phyloP scores from a whole-genome alignment of 2,329 filamentous ascomycete species.

The Cadophora luteo-olivacea region DNA sequence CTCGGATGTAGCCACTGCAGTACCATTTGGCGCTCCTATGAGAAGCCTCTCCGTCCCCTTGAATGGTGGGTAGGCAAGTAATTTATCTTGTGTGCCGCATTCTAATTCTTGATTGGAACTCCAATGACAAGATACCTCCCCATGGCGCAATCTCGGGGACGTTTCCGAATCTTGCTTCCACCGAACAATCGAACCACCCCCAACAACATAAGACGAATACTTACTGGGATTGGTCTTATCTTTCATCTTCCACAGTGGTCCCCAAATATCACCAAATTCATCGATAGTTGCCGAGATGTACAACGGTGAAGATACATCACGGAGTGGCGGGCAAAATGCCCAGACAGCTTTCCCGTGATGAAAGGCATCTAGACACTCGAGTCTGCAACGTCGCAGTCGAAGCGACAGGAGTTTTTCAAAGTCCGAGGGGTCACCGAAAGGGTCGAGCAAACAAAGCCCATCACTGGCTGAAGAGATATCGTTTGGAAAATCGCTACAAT shows the following conservation, averaged over 20 bases:
- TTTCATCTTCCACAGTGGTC: conserved; percentile 23
- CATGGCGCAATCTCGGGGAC: neutral
- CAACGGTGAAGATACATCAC: neutral
- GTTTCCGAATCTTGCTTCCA: neutral
- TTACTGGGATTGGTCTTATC: neutral
- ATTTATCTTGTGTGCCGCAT: neutral
- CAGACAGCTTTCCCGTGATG: conserved; percentile 20
- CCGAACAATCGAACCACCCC: conserved; percentile 20
- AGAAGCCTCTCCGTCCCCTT: conserved; percentile 18
- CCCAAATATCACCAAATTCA: conserved; percentile 26
- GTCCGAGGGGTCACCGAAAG: neutral
- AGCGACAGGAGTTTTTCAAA: neutral
- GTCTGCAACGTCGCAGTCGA: neutral
- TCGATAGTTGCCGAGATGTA: conserved; percentile 25
- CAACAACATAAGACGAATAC: conserved; percentile 15
- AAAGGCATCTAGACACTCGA: conserved; percentile 22
- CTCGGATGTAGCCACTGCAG: neutral
- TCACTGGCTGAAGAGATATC: neutral
- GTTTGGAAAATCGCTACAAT: conserved; percentile 11
- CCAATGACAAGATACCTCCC: conserved; percentile 28
- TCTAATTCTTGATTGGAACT: conserved; percentile 22
- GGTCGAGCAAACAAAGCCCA: neutral
- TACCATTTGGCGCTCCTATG: neutral
- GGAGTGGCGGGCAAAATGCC: conserved; percentile 1
- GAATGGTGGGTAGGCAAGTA: neutral